Evolutionary conservation across 1,284 basidiomycete species (phyloP).

Genomic region (Marasmius sp.): DNA sequence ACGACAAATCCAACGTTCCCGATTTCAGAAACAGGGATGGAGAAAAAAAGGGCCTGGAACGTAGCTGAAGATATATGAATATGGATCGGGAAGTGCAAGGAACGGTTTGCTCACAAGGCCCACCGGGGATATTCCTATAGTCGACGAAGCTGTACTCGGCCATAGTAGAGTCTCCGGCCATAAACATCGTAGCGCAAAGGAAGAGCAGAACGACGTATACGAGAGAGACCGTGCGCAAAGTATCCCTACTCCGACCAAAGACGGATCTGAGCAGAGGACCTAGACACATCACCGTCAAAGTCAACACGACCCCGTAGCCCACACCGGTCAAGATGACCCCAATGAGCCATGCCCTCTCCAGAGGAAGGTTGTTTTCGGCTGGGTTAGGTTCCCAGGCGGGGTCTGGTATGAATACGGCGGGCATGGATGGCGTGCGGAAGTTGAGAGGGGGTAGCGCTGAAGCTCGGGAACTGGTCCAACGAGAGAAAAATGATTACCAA

Average conservation of each 20-base stretch:
- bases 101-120: background rate
- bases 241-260: background rate
- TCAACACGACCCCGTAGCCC: slow-evolving; percentile 10
- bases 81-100: background rate
- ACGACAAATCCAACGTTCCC: slow-evolving; percentile 12
- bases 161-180: background rate
- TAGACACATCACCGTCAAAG: slow-evolving; percentile 5
- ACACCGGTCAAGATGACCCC: slow-evolving; percentile 8
- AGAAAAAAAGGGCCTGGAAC: slow-evolving; percentile 3
- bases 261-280: background rate
- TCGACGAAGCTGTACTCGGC: slow-evolving; percentile 9
- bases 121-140: background rate
- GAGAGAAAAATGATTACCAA: background rate
- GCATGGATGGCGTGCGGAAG: background rate
- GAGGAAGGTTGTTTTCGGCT: background rate
- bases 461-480: background rate
- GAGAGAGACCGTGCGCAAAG: background rate
- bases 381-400: background rate
- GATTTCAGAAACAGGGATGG: slow-evolving; percentile 6
- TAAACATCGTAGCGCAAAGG: slow-evolving; percentile 1
- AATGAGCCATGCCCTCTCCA: slow-evolving; percentile 7
- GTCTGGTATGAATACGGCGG: background rate
- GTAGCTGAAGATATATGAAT: background rate
- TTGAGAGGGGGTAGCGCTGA: background rate
- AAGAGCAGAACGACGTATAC: slow-evolving; percentile 4